Evolutionary conservation across 2,329 filamentous ascomycete genomes (phyloP), one percentile per base, ranked within the genome.

Genomic region (Arthrobotrys sphaeroides): DNA sequence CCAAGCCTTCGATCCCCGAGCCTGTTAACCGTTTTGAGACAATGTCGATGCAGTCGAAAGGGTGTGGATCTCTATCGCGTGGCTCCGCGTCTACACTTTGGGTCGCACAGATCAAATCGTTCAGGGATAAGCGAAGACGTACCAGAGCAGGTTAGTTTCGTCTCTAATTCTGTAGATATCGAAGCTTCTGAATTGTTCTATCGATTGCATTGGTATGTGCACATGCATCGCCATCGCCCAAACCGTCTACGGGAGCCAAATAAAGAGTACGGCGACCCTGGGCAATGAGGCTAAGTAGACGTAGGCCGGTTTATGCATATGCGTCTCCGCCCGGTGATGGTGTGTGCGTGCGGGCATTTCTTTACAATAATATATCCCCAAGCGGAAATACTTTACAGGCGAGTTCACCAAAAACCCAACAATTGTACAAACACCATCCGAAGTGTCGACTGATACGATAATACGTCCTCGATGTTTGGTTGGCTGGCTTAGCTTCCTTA

Each of bases 301-400:
- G 40, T 59, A 36, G 42, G 64, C 22, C 33, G 47, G 18, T 28
- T 36, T 42, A 42, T 53, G 33, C 26, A 45, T 20, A 43, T 45
- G 42, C 53, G n/a, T 57, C 26, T 22, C 65, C 20, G 55, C 47
- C 24, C 26, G 26, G 47, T 33, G 5, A 24, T 57, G 40, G 59
- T 16, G 33, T 57, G 36, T 43, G 26, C 7, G 49, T 33, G 31
- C 61, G 22, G 65, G 24, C 47, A 22, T 53, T 28, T 53, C 60
- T 68, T 74, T 62, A 62, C 43, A 60, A 74, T 40, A 69, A 75
- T 57, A 64, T 69, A 6, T 69, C 72, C 59, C 13, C 26, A 75
- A 61, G 31, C 18, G 64, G 70, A 68, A 75, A 69, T 59, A 69
- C 55, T 75, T 64, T 64, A 53, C 70, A 75, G 47, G 51, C 64